These are phyloP conservation scores for Magnusiomyces clavatus DNA, from an alignment of 1,139 yeast genomes.

Conservation along the genomic window DNA sequence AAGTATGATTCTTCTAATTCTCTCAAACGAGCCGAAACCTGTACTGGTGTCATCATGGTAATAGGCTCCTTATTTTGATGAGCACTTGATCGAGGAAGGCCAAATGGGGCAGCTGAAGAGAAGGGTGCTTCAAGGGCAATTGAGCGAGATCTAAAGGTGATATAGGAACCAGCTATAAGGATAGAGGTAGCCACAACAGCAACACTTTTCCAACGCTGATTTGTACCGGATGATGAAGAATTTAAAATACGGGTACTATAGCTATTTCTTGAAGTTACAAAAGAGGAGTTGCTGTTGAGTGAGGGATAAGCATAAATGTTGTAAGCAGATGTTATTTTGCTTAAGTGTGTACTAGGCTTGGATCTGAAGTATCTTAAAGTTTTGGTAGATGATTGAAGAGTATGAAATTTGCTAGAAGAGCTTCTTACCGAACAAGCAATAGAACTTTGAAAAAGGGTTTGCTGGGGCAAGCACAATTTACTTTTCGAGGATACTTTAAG, in stretches of 20 bases:
- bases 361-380: no score
- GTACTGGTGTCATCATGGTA: conserved; percentile 54
- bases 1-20: conserved; percentile 71
- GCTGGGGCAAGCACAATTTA: no score
- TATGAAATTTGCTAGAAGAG: no score
- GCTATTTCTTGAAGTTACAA: no score
- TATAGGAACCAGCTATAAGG: conserved; percentile 11
- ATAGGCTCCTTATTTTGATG: conserved; percentile 11
- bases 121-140: conserved; percentile 11
- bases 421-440: no score
- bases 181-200: conserved; percentile 13
- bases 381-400: no score
- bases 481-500: not conserved
- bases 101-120: conserved; percentile 12
- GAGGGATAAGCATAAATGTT: not conserved
- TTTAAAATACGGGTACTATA: not conserved
- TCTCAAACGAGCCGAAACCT: conserved; percentile 62
- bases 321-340: no score
- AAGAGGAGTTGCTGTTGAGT: not conserved
- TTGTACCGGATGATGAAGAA: conserved; percentile 3
- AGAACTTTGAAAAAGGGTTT: no score
- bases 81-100: conserved; percentile 11
- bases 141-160: conserved; percentile 8
- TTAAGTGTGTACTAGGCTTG: no score
- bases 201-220: conserved; percentile 7